phyloP scores from a whole-genome alignment of 495 filamentous ascomycete species.

The Rostrohypoxylon terebratum region DNA sequence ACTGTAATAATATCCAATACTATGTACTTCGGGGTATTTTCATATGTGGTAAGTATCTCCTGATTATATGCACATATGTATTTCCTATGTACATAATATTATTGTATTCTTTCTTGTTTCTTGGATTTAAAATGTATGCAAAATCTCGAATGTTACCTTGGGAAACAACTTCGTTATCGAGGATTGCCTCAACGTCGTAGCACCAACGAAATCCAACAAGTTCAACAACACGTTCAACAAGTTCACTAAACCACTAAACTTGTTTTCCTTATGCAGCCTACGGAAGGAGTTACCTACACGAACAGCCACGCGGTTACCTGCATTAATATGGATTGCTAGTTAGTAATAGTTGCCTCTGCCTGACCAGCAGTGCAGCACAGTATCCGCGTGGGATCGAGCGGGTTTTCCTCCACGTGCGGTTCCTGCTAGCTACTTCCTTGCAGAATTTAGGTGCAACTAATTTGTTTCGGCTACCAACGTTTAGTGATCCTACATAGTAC shows the following conservation, averaged over 20 bases:
- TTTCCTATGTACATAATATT: too few species aligned
- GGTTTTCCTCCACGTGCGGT: constrained; percentile 33
- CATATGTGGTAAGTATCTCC: constrained; percentile 11
- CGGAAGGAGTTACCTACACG: not conserved
- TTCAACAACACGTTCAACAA: not conserved
- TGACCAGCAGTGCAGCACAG: not conserved
- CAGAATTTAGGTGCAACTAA: constrained; percentile 15
- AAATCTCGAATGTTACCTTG: constrained; percentile 4
- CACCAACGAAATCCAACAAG: not conserved
- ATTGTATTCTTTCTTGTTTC: not conserved
- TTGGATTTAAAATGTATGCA: not conserved
- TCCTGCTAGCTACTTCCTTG: constrained; percentile 31
- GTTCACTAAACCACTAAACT: not conserved
- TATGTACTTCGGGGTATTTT: constrained; percentile 2
- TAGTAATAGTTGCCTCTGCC: too few species aligned
- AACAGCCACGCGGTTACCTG: constrained; percentile 19
- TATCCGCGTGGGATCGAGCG: constrained; percentile 25
- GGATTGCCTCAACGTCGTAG: not conserved
- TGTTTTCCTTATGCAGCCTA: not conserved
- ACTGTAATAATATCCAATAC: constrained; percentile 13
- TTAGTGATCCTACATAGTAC: not conserved
- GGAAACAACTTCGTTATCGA: constrained; percentile 9
- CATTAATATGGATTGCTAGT: constrained; percentile 11
- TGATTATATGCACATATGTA: not conserved
- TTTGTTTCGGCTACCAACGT: constrained; percentile 36